Percentiles rank a stretch among this genome's conserved stretches.
Conservation (phyloP, 345 rosid genomes). For the Linum tenue region DNA sequence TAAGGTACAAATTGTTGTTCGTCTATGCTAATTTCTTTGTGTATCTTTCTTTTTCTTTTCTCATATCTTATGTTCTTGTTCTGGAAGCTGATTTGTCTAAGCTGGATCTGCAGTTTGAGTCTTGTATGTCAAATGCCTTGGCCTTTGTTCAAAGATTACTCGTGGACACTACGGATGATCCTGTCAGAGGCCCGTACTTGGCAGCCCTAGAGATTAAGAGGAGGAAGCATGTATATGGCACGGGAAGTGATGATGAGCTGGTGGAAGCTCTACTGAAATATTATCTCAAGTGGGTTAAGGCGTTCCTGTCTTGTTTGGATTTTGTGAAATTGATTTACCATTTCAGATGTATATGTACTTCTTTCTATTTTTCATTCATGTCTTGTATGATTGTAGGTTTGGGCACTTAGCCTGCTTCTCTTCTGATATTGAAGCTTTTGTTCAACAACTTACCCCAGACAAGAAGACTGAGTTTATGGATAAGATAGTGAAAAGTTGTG, state of each 20-base stretch:
- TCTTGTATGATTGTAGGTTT: constrained; percentile 46
- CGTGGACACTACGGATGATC: constrained; percentile 35
- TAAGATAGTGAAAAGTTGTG: constrained; percentile 37
- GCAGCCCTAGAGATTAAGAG: constrained; percentile 78
- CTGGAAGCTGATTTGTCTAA: constrained; percentile 13
- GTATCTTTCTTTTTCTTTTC: constrained; percentile 2
- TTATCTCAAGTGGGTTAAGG: constrained; percentile 46
- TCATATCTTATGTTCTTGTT: constrained; percentile 1
- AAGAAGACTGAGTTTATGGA: constrained; percentile 47
- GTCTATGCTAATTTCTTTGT: background rate
- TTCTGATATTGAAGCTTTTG: constrained; percentile 63
- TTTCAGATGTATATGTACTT: background rate
- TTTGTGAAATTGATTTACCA: background rate
- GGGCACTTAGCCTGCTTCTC: constrained; percentile 89
- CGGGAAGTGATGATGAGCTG: constrained; percentile 43
- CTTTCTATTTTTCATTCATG: constrained; percentile 8
- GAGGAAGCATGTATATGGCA: constrained; percentile 66
- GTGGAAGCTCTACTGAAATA: constrained; percentile 55
- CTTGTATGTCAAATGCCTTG: constrained; percentile 60
- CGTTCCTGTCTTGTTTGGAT: constrained; percentile 4
- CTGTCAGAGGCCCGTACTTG: constrained; percentile 61
- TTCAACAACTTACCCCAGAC: constrained; percentile 56
- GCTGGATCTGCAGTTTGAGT: constrained; percentile 58
- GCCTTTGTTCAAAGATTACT: constrained; percentile 57
- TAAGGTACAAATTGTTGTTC: constrained; percentile 35